Base-by-base conservation (phyloP, 768 basidiomycete species). In the Termitomyces sp. region DNA sequence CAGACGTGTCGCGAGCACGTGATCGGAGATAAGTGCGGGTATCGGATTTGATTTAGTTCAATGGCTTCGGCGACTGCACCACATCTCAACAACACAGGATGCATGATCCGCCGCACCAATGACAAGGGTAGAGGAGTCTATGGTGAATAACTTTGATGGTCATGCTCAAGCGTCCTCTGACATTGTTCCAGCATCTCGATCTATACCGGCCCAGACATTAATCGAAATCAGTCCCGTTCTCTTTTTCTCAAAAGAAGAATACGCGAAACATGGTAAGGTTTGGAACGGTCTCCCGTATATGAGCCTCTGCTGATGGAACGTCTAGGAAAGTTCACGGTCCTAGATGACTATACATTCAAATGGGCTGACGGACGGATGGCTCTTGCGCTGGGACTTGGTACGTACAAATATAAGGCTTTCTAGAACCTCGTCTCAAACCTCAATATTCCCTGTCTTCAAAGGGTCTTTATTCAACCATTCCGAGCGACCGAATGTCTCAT, bases 381-480 rank as follows among this genome's bases (percentile, higher is more conserved):
- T 0, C 79, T 95, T 20, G 86, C 89, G 0, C 73, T 92, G 1
- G 92, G 92, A 3, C 79, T 93, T 31, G 92, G 92, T 92, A 20
- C 34, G 52, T 48, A 36, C 34, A 25, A 57, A 36, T 47, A 4
- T 15, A 43, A 12, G 42, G 14, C 31, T 61, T 61, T 50, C 57
- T 50, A 12, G 37, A 55, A 52, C 25, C 29, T 34, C 4, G 40
- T 45, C 37, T 55, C 56, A 49, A 54, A 9, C 47, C 48, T 56
- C 32, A 58, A 12, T 52, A 59, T 29, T 25, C 15, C 56, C 7
- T 37, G 17, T 37, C 12, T 34, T 42, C 10, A 32, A 56, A 92
- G 92, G 92, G 5, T 93, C 91, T 2, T 68, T 94, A 10, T 92
- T 94, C 75, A 94, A 93, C 69, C 91, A 92, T 73, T 85, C 86